Conservation (phyloP, 1,284 basidiomycete species). For the Trichosporon sp. region DNA sequence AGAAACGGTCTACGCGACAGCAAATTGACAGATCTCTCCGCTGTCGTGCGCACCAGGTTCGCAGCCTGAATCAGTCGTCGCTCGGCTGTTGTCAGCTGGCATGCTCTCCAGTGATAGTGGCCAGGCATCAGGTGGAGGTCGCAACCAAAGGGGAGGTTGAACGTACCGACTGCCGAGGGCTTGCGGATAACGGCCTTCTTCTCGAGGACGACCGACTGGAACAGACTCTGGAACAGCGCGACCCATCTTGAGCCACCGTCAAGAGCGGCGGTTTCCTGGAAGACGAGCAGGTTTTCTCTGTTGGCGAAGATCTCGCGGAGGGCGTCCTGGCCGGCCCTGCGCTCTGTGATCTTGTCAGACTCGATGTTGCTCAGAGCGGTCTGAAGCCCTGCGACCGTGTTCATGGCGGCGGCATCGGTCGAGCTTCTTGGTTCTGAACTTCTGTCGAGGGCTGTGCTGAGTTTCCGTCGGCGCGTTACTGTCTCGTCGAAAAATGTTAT, state of each 20-base stretch:
- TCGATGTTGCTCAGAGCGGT: slow-evolving; percentile 57
- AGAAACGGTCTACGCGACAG: slow-evolving; percentile 34
- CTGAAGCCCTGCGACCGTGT: slow-evolving; percentile 37
- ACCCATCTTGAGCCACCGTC: slow-evolving; percentile 61
- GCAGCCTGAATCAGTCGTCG: slow-evolving; percentile 19
- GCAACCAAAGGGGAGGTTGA: not conserved
- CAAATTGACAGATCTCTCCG: slow-evolving; percentile 36
- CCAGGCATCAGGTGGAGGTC: not conserved
- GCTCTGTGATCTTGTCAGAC: slow-evolving; percentile 66
- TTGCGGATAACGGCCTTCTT: slow-evolving; percentile 56
- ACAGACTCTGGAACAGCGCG: slow-evolving; percentile 67
- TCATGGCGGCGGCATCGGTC: slow-evolving; percentile 13
- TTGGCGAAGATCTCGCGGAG: slow-evolving; percentile 63
- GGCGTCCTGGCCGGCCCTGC: slow-evolving; percentile 61
- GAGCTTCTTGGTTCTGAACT: not conserved
- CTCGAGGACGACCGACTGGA: slow-evolving; percentile 62
- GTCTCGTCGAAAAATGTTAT: not conserved
- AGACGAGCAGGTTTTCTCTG: slow-evolving; percentile 54
- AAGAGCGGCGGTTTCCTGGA: slow-evolving; percentile 46
- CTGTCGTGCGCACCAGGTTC: slow-evolving; percentile 34
- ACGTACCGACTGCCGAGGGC: slow-evolving; percentile 35
- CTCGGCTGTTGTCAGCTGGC: slow-evolving; percentile 8
- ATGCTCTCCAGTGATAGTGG: too few relatives aligned
- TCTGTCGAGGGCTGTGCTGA: not conserved
- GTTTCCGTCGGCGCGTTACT: not conserved